Base-by-base conservation (phyloP, 371 early-diverging fungal genomes). In the Neoconidiobolus thromboides region DNA sequence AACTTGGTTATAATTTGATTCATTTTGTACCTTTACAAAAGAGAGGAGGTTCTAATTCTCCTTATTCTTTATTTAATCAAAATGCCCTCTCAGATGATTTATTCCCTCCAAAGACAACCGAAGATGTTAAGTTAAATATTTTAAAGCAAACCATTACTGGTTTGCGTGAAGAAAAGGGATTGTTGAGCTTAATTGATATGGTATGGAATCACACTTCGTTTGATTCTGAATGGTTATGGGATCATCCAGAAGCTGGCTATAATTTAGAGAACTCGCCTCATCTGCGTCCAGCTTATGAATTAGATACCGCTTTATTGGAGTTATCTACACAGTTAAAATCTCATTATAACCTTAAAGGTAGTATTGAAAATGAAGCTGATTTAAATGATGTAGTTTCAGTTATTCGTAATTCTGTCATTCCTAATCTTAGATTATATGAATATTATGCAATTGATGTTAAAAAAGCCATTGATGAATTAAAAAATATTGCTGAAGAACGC, bases 141-240 rank as follows among this genome's bases (percentile, higher is more conserved):
- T 67, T 92, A 12, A 62, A 73, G 51, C 60, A 70, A 0, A 67
- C 70, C 42, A 64, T 96, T 43, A 65, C 65, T 37, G 58, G 63
- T 12, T 77, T 89, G 53, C 74, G 79, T 49, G 61, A 71, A 1
- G 76, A 81, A 37, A 78, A 80, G 61, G 83, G 82, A 2, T 77
- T 93, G 41, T 67, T 95, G 44, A 77, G 82, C 58, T 68, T 89
- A 51, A 88, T 91, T 10, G 98, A 97, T 69, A 83, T 97, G 60
- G 98, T 97, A 1, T 96, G 93, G 93, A 97, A 97, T 72, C 98
- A 97, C 67, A 96, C 95, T 3, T 88, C 95, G 39, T 76, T 81
- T 69, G 86, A 93, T 66, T 85, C 87, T 7, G 72, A 67, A 2
- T 97, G 93, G 87, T 78, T 97, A 38, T 70, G 81, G 62, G 80